A percentile compares a stretch with the other conserved stretches of the same genome.
Evolutionary conservation across 2,329 filamentous ascomycete species (phyloP).

Genomic region (Trichoderma sp.): DNA sequence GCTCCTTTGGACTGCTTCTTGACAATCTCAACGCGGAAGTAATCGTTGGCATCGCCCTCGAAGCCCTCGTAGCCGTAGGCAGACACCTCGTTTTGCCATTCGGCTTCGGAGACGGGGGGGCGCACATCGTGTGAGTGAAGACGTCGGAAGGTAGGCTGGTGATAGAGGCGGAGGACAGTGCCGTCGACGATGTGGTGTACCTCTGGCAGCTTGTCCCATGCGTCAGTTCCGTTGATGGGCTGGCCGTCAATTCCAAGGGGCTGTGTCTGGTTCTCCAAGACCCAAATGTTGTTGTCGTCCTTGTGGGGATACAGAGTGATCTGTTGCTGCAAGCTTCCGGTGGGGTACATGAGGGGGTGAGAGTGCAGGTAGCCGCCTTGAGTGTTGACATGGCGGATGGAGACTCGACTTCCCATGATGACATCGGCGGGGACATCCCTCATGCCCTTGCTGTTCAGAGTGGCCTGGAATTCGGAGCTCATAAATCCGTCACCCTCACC

Average conservation of each 20-base stretch:
- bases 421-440: conserved; percentile 92
- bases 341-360: conserved; percentile 95
- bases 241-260: conserved; percentile 75
- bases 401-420: conserved; percentile 81
- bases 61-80: conserved; percentile 98
- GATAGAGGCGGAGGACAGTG: conserved; percentile 78
- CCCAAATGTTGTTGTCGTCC: conserved; percentile 95
- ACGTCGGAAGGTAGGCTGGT: conserved; percentile 78
- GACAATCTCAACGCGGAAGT: conserved; percentile 92
- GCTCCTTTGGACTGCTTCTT: conserved; percentile 81
- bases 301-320: conserved; percentile 98
- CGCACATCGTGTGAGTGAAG: conserved; percentile 96
- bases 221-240: conserved; percentile 75
- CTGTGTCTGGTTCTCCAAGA: conserved; percentile 95
- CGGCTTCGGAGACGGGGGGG: conserved; percentile 78
- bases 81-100: conserved; percentile 95
- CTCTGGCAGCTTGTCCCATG: conserved; percentile 76
- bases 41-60: conserved; percentile 92
- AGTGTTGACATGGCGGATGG: conserved; percentile 90
- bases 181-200: conserved; percentile 75
- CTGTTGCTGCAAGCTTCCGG: conserved; percentile 96
- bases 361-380: conserved; percentile 98
- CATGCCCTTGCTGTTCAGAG: conserved; percentile 95
- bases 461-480: conserved; percentile 98
- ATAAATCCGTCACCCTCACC: conserved; percentile 99